These are phyloP conservation scores for Talaromyces thailandensis DNA, from an alignment of 495 filamentous ascomycete species.

Conservation along the genomic window DNA sequence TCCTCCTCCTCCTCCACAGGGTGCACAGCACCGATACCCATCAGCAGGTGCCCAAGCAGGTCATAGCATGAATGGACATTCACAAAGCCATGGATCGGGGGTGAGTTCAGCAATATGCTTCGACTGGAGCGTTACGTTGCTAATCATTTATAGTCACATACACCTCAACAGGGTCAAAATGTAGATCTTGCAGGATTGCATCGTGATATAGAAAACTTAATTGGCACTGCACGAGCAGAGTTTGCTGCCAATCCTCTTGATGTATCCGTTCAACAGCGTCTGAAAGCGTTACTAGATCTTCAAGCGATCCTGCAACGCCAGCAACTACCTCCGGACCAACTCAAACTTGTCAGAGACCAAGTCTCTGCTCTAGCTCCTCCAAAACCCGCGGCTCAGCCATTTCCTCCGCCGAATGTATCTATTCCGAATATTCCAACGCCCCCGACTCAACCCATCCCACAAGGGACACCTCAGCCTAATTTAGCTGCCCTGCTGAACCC, in stretches of 20 bases:
- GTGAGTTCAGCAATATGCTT: constrained; percentile 14
- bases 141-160: constrained; percentile 21
- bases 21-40: constrained; percentile 29
- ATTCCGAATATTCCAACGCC: constrained; percentile 18
- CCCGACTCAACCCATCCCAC: constrained; percentile 24
- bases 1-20: constrained; percentile 62
- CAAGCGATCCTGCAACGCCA: constrained; percentile 71
- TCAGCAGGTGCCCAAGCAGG: constrained; percentile 14
- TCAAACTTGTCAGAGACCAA: constrained; percentile 71
- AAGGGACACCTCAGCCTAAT: constrained; percentile 14
- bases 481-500: constrained; percentile 37
- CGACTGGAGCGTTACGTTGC: background rate
- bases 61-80: constrained; percentile 26
- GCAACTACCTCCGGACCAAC: constrained; percentile 68
- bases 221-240: constrained; percentile 57
- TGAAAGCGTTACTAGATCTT: constrained; percentile 82
- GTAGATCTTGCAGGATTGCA: constrained; percentile 61
- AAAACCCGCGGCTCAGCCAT: constrained; percentile 13
- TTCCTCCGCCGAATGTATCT: constrained; percentile 18
- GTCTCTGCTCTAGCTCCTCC: constrained; percentile 54
- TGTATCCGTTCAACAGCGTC: constrained; percentile 58
- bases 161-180: constrained; percentile 26
- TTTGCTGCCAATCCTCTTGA: constrained; percentile 68
- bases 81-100: constrained; percentile 21
- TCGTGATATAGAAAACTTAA: constrained; percentile 69